phyloP scores from a whole-genome alignment of 2,329 filamentous ascomycete genomes.

The Zymoseptoria ardabiliae region DNA sequence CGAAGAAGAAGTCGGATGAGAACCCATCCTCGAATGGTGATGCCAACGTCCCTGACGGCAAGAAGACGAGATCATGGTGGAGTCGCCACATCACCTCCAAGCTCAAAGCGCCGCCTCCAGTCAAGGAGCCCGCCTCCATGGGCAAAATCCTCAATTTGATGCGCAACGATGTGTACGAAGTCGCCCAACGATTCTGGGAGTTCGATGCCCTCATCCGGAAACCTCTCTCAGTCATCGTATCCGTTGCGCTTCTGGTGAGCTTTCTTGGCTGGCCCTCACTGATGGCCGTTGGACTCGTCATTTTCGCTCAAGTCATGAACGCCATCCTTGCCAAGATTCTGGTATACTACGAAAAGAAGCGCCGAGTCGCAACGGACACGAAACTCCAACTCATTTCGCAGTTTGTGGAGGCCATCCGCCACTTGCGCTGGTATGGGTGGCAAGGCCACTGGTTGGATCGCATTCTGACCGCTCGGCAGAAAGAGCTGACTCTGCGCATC shows the following conservation, averaged over 20 bases:
- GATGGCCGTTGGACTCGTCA: slow-evolving; percentile 55
- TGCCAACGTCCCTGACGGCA: slow-evolving; percentile 14
- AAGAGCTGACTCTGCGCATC: slow-evolving; percentile 59
- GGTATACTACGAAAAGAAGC: slow-evolving; percentile 60
- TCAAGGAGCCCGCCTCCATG: slow-evolving; percentile 63
- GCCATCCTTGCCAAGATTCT: slow-evolving; percentile 58
- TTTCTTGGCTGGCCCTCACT: slow-evolving; percentile 76
- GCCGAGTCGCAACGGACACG: slow-evolving; percentile 66
- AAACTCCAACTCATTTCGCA: slow-evolving; percentile 76
- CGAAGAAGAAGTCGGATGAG: slow-evolving; percentile 3
- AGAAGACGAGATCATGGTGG: slow-evolving; percentile 5
- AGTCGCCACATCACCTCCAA: neutral
- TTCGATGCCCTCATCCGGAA: slow-evolving; percentile 68
- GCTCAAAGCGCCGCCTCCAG: slow-evolving; percentile 22
- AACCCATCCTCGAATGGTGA: slow-evolving; percentile 12
- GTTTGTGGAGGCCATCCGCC: slow-evolving; percentile 78
- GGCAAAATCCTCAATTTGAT: slow-evolving; percentile 88
- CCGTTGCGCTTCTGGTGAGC: slow-evolving; percentile 65
- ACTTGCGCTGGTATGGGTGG: slow-evolving; percentile 77
- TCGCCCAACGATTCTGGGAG: slow-evolving; percentile 80
- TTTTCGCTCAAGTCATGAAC: slow-evolving; percentile 61
- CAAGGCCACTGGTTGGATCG: slow-evolving; percentile 65
- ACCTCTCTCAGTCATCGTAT: slow-evolving; percentile 68
- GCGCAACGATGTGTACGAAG: slow-evolving; percentile 71
- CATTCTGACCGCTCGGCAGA: slow-evolving; percentile 60